Evolutionary conservation across 768 basidiomycete genomes (phyloP).

Genomic region (Rhodotorula kratochvilovae): DNA sequence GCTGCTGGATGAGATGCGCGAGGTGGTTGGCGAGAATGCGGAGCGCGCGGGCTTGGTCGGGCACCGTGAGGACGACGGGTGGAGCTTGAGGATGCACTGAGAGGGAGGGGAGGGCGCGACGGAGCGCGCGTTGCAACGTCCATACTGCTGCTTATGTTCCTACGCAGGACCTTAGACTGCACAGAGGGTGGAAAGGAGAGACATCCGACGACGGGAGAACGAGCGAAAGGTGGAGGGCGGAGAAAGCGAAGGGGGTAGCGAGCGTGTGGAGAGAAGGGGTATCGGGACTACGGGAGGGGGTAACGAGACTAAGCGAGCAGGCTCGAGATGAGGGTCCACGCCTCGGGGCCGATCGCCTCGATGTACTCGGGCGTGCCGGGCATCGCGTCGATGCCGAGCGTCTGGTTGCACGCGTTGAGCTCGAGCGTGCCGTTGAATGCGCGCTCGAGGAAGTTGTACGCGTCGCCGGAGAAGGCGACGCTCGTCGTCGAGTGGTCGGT

Average conservation of each 20-base stretch:
- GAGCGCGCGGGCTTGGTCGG: background rate
- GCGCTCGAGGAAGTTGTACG: background rate
- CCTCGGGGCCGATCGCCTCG: background rate
- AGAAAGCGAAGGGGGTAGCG: no score
- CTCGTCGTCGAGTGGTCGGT: background rate
- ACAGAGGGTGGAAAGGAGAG: background rate
- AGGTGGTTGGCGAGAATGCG: background rate
- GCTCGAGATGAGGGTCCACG: background rate
- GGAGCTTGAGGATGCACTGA: background rate
- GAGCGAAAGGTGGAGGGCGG: no score
- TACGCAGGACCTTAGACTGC: background rate
- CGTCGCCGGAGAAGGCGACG: background rate
- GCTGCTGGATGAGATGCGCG: background rate
- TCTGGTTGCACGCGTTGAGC: background rate
- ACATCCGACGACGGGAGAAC: no score
- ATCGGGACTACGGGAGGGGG: background rate
- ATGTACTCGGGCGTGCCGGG: constrained; percentile 1
- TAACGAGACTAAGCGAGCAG: background rate
- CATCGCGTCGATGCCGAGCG: background rate
- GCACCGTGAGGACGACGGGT: background rate
- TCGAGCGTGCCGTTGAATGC: background rate
- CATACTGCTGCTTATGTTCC: no score
- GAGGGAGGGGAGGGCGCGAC: no score
- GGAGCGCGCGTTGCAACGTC: no score
- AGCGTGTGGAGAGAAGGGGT: background rate